Percentiles rank a stretch among this genome's conserved stretches.
Conservation (phyloP, 2,329 filamentous ascomycete genomes). For the Lanzia echinophila region DNA sequence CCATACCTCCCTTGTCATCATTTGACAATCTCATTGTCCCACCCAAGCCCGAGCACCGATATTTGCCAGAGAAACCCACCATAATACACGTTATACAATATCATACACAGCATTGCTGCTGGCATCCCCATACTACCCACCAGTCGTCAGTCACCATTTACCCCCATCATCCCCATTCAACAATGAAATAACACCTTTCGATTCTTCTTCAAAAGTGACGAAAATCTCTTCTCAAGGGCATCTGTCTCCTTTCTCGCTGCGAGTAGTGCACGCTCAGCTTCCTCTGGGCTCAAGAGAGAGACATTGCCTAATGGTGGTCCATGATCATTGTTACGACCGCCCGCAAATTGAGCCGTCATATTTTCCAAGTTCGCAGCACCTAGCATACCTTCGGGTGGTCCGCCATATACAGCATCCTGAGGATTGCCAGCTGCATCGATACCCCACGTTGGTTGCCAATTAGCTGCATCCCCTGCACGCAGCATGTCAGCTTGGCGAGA, state of each 20-base stretch:
- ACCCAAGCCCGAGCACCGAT: background rate
- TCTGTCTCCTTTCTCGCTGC: conserved; percentile 52
- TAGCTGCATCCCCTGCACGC: conserved; percentile 12
- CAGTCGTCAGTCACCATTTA: background rate
- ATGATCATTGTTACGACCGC: conserved; percentile 25
- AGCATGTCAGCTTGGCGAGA: conserved; percentile 25
- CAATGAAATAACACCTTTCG: conserved; percentile 38
- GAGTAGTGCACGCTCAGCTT: conserved; percentile 50
- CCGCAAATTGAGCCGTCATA: conserved; percentile 29
- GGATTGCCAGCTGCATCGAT: conserved; percentile 13
- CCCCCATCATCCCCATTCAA: background rate
- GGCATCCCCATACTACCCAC: background rate
- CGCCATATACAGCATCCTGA: conserved; percentile 15
- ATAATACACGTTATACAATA: background rate
- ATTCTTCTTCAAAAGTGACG: conserved; percentile 54
- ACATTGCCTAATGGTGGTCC: conserved; percentile 26
- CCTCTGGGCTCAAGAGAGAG: conserved; percentile 54
- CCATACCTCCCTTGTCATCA: too few relatives aligned
- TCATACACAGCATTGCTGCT: background rate
- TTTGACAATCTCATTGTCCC: background rate
- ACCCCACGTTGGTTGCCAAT: conserved; percentile 17
- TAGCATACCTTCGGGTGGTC: conserved; percentile 23
- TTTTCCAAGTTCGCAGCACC: conserved; percentile 25
- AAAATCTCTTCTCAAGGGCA: conserved; percentile 54
- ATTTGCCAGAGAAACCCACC: background rate